Evolutionary conservation across 306 rosid genomes (phyloP), one percentile per base, ranked within the genome.

Genomic region (Urtica urens): DNA sequence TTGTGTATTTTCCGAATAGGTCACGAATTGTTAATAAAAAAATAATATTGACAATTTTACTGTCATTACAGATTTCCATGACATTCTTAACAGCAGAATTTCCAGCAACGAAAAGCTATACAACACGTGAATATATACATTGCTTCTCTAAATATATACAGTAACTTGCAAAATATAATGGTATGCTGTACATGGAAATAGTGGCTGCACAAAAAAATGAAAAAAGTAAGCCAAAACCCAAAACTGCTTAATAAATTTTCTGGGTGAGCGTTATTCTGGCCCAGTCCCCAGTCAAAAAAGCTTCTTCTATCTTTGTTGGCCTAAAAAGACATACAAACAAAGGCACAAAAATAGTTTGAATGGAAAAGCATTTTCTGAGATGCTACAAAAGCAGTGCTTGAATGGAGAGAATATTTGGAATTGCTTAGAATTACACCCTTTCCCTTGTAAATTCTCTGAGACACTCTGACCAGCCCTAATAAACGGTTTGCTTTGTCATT

Each of bases 241-340:
- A 46, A 38, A 65, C 81, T 59, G 67, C 53, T 63, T 37, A n/a
- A 31, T 31, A 58, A 62, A 60, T 58, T 59, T 69, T 52, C 57
- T 59, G 10, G 58, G 64, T 15, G 50, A 53, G 58, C 57, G 29
- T 49, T 65, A 4, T 27, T 67, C 31, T 31, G 50, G 49, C 40
- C 50, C 49, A 49, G 59, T 49, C 65, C 68, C 67, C 71, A 69
- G 99, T 92, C 96, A 92, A 92, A 85, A 45, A 86, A 81, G 95
- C 57, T 58, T 68, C 66, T 73, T 66, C 66, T 58, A 77, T 58
- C 97, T 90, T 90, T 71, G 74, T 73, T 82, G 81, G 94, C 96
- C 93, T 85, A 79, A 85, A 92, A 92, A 85, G 99, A 92, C 93
- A 71, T 75, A 44, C 79, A n/a, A n/a, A n/a, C n/a, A 69, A 79